These are phyloP conservation scores for Ceratocystis colombiana DNA, from an alignment of 2,329 filamentous ascomycete genomes.

Conservation along the genomic window DNA sequence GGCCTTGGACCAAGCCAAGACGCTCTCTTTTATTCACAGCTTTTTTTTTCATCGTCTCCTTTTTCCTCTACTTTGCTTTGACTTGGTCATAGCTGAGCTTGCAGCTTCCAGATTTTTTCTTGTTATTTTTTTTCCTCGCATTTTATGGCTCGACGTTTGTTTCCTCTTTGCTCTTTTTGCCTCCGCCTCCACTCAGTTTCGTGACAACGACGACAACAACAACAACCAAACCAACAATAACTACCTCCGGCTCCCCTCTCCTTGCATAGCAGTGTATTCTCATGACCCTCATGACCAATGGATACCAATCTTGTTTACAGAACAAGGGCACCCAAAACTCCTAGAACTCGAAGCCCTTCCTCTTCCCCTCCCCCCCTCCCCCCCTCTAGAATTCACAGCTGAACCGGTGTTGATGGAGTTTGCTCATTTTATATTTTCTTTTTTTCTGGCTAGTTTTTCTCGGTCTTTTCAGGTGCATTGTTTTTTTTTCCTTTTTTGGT, in stretches of 20 bases:
- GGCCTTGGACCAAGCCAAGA: too few species aligned
- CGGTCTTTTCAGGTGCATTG: neutral
- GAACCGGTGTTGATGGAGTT: slow-evolving; percentile 4
- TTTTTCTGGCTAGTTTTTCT: slow-evolving; percentile 12
- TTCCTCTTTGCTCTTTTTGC: neutral
- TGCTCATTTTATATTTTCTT: slow-evolving; percentile 17
- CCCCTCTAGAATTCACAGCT: slow-evolving; percentile 4
- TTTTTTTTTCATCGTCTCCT: neutral
- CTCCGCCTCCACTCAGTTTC: neutral
- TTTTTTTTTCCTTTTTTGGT: neutral
- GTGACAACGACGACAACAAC: neutral
- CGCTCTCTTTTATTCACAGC: neutral
- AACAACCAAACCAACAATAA: neutral
- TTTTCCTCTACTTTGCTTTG: slow-evolving; percentile 4
- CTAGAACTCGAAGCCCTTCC: slow-evolving; percentile 15
- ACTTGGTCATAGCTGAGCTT: slow-evolving; percentile 15
- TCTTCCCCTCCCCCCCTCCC: too few species aligned
- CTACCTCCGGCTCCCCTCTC: neutral
- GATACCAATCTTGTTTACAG: slow-evolving; percentile 6
- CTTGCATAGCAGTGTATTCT: slow-evolving; percentile 16
- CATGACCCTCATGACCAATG: slow-evolving; percentile 19
- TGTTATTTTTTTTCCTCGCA: slow-evolving; percentile 9
- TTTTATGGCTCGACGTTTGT: slow-evolving; percentile 11
- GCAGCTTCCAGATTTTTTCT: slow-evolving; percentile 1
- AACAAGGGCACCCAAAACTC: slow-evolving; percentile 12